Evolutionary conservation across 2,329 filamentous ascomycete genomes (phyloP).

Genomic region (Pseudonectria foliicola): DNA sequence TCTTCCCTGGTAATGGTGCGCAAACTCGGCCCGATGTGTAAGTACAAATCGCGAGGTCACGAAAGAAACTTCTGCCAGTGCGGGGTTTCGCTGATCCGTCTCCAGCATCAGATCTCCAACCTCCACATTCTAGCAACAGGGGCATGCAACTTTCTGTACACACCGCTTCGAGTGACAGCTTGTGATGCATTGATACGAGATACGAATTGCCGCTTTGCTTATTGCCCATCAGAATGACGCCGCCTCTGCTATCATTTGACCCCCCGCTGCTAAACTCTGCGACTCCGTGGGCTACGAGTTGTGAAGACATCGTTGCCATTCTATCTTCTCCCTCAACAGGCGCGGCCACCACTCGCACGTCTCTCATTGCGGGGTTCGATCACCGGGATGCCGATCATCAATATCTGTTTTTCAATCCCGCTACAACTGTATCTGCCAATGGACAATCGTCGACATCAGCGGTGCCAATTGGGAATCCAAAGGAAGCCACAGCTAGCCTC

Average conservation of each 20-base stretch:
- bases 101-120: no score
- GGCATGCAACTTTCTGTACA: no score
- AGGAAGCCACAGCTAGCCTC: conserved; percentile 37
- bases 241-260: conserved; percentile 37
- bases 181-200: no score
- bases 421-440: conserved; percentile 16
- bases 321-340: conserved; percentile 58
- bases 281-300: conserved; percentile 66
- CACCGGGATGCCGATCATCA: conserved; percentile 56
- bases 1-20: conserved; percentile 14
- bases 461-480: conserved; percentile 13
- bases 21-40: conserved; percentile 17
- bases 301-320: conserved; percentile 53
- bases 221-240: conserved; percentile 17
- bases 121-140: no score
- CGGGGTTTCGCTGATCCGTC: no score
- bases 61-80: no score
- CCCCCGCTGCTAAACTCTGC: conserved; percentile 70
- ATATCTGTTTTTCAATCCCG: conserved; percentile 56
- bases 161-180: no score
- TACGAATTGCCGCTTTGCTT: no score
- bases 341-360: conserved; percentile 68
- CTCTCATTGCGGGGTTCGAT: conserved; percentile 55
- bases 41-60: conserved; percentile 16
- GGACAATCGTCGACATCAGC: conserved; percentile 12